Percentiles rank a stretch among this genome's conserved stretches.
phyloP scores from a whole-genome alignment of 768 basidiomycete genomes.

The Daedalea quercina region DNA sequence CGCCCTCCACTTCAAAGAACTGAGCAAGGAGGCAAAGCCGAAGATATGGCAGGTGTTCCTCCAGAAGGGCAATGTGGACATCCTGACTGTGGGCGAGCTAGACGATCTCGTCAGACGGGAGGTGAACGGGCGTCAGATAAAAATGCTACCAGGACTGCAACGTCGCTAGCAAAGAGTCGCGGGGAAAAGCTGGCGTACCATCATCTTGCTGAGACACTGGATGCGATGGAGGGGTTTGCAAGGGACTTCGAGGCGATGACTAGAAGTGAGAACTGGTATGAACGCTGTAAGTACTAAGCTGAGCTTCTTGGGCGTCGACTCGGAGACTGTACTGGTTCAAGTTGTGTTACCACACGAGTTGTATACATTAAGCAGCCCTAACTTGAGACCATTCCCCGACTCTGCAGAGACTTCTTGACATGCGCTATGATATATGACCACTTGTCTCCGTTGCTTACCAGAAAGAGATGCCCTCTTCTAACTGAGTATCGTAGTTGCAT shows the following conservation, averaged over 20 bases:
- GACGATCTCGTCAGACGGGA: constrained; percentile 38
- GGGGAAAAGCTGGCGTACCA: constrained; percentile 34
- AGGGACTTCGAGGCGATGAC: constrained; percentile 12
- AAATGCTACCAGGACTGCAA: constrained; percentile 59
- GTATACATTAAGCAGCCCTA: too few species aligned
- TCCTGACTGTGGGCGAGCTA: constrained; percentile 28
- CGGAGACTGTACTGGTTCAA: too few species aligned
- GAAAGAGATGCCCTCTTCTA: too few species aligned
- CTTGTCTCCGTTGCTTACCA: too few species aligned
- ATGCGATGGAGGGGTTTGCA: constrained; percentile 48
- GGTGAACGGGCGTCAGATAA: constrained; percentile 65
- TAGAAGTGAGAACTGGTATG: too few species aligned
- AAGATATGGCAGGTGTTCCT: constrained; percentile 25
- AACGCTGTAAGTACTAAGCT: too few species aligned
- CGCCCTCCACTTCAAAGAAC: constrained; percentile 26
- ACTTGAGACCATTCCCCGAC: too few species aligned
- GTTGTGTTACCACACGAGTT: too few species aligned
- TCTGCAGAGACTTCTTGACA: too few species aligned
- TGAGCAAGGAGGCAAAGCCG: constrained; percentile 16
- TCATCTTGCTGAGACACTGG: constrained; percentile 45
- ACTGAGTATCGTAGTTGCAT: too few species aligned
- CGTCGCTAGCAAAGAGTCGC: constrained; percentile 46
- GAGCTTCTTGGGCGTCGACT: too few species aligned
- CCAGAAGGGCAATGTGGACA: constrained; percentile 18
- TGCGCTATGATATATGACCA: too few species aligned